Base-by-base conservation (phyloP, 1,284 basidiomycete genomes). In the Ustilago lituana region DNA sequence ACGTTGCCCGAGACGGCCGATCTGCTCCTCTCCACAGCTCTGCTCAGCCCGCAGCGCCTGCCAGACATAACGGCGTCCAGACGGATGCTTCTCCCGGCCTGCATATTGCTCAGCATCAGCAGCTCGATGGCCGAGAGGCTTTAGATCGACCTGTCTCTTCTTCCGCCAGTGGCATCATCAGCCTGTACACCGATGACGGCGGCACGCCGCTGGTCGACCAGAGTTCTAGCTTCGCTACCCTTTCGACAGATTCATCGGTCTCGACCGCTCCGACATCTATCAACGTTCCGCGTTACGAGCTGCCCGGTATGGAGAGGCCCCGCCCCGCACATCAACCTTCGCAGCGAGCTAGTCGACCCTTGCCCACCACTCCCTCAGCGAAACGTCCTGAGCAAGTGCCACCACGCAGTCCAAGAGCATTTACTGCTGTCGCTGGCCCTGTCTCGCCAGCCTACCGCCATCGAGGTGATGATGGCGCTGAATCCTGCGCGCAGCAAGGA, bases 161-260 rank as follows among this genome's bases (percentile, higher is more conserved):
- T 9, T 67, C 72, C 0, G 72, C 72, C 10, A 71, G 62, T 26
- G 72, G 66, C 24, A 74, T 74, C 53, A 74, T 74, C 52, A 74
- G 66, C 57, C 33, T 74, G 38, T 74, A 74, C 35, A 61, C 62
- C 3, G 61, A 69, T 12, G 70, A 65, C 20, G 19, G 24, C 22
- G 41, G 51, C 17, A 55, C 59, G 3, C 59, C 50, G 19, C 43
- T 32, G 17, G 20, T 54, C 27, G 56, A 59, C 17, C 55, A 54
- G 10, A 47, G 6, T 23, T 36, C 55, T 5, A 45, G 11, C n/a
- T 65, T 65, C 17, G 38, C 45, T 0, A 10, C 27, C 23, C 26
- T 40, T 8, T 40, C 52, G 15, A 14, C 23, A 32, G 52, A 44
- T 14, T 33, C 50, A 19, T 38, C 37, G 14, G 41, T 22, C 12